Evolutionary conservation across 768 basidiomycete genomes (phyloP), one percentile per base, ranked within the genome.

Genomic region (Tylopilus felleus): DNA sequence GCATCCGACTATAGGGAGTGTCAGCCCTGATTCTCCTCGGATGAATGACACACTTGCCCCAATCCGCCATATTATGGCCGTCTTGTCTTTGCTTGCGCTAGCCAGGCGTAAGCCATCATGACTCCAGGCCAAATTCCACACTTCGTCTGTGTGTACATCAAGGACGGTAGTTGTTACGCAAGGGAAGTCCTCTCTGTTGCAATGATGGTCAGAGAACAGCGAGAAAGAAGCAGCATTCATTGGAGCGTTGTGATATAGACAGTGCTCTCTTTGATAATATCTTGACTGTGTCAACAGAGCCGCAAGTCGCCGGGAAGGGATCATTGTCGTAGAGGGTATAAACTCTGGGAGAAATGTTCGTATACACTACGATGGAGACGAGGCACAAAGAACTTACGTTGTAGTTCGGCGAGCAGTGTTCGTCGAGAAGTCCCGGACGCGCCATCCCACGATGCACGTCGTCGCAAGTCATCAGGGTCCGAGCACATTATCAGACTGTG

Each of bases 41-140:
- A 47, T 46, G 50, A 56, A 56, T n/a, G 53, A 47, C 39, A 47
- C 51, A 73, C 88, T 64, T 71, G 92, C 95, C 74, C 82, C 82
- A 51, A 93, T 77, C 43, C 78, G 78, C 95, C 95, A 98, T 47
- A 98, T 88, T 51, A 97, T 90, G 8, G 89, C 93, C 5, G 80
- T 79, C 73, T 82, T 84, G 71, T 98, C 96, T 69, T 83, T 90
- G 52, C 94, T 88, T 35, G 88, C 90, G 59, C 86, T 94, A 28
- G 95, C 97, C 47, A 99, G 76, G 62, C 80, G 85, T 46, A 72
- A 71, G 2, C 97, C 97, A 66, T 87, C 85, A 62, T 90, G 91
- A 71, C 93, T 96, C 95, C 95, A 99, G 67, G 88, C 88, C 55
- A 98, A 71, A 65, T 89, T 85, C 95, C 96, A 98, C 40, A 99